A percentile compares a stretch with the other conserved stretches of the same genome.
These are phyloP conservation scores for Infundibulicybe gibba DNA, from an alignment of 768 basidiomycete species.

Conservation along the genomic window DNA sequence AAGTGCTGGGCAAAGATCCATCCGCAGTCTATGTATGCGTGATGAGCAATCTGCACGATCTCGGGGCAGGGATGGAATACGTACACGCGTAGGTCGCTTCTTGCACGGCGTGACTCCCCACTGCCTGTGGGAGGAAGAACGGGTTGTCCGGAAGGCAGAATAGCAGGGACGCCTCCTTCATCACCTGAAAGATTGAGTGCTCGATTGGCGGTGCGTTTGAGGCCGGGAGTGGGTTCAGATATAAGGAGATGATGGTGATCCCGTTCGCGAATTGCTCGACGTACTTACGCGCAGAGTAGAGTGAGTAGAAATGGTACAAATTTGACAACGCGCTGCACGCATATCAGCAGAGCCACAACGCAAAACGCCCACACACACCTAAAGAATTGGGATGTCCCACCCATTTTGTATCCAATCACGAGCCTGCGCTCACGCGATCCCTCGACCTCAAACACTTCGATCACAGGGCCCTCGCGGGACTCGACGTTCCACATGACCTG, in stretches of 20 bases:
- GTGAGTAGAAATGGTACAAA: constrained; percentile 95
- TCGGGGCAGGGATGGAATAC: constrained; percentile 20
- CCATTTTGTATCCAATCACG: constrained; percentile 97
- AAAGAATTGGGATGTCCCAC: constrained; percentile 81
- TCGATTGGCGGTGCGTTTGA: constrained; percentile 86
- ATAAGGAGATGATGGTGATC: constrained; percentile 90
- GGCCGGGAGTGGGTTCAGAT: constrained; percentile 88
- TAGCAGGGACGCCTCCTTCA: constrained; percentile 93
- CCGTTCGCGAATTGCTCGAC: constrained; percentile 99
- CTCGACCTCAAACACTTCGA: constrained; percentile 95
- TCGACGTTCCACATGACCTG: constrained; percentile 85
- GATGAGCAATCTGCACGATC: no score
- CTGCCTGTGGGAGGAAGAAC: constrained; percentile 69
- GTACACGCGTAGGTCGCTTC: constrained; percentile 93
- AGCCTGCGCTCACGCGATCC: constrained; percentile 85
- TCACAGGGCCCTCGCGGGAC: constrained; percentile 85
- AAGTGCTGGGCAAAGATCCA: constrained; percentile 99
- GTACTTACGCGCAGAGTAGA: constrained; percentile 95
- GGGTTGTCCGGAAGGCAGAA: constrained; percentile 96
- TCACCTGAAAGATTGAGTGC: constrained; percentile 94
- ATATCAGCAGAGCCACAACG: neutral
- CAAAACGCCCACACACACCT: constrained; percentile 36
- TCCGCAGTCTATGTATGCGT: constrained; percentile 78
- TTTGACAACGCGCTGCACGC: constrained; percentile 77
- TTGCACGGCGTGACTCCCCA: constrained; percentile 84